These are phyloP conservation scores for Adiantum capillusveneris DNA, from an alignment of 75 land plant genomes.

Conservation along the genomic window DNA sequence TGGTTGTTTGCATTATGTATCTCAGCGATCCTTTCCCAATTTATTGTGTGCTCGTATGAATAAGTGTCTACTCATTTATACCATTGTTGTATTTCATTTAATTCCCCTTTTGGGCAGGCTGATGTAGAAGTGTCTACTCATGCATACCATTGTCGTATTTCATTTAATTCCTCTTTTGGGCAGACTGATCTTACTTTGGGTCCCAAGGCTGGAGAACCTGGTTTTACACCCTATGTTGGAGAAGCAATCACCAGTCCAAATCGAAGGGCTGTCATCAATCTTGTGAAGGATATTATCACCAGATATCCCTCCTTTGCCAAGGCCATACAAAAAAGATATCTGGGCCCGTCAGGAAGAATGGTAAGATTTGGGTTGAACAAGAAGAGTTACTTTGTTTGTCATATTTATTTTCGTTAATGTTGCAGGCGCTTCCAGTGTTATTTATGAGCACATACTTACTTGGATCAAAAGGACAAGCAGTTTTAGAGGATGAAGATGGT, in stretches of 20 bases:
- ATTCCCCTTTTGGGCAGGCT: no score
- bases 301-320: conserved; percentile 20
- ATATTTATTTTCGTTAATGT: conserved; percentile 1
- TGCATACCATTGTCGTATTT: no score
- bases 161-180: neutral
- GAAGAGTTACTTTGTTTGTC: neutral
- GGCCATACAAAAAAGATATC: conserved; percentile 15
- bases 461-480: conserved; percentile 16
- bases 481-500: conserved; percentile 16
- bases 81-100: no score
- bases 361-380: neutral
- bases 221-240: conserved; percentile 17
- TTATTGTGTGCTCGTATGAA: no score
- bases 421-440: conserved; percentile 20
- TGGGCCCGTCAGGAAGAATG: conserved; percentile 24
- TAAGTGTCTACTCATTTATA: no score
- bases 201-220: neutral
- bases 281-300: conserved; percentile 9
- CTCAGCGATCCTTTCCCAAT: no score
- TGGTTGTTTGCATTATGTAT: no score
- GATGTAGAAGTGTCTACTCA: no score
- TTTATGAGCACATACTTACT: conserved; percentile 18
- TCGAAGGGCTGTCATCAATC: conserved; percentile 1
- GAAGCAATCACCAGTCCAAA: conserved; percentile 17
- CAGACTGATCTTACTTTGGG: neutral